These are phyloP conservation scores for Ophiostoma himal-ulmi DNA, from an alignment of 2,329 filamentous ascomycete species.

Conservation along the genomic window DNA sequence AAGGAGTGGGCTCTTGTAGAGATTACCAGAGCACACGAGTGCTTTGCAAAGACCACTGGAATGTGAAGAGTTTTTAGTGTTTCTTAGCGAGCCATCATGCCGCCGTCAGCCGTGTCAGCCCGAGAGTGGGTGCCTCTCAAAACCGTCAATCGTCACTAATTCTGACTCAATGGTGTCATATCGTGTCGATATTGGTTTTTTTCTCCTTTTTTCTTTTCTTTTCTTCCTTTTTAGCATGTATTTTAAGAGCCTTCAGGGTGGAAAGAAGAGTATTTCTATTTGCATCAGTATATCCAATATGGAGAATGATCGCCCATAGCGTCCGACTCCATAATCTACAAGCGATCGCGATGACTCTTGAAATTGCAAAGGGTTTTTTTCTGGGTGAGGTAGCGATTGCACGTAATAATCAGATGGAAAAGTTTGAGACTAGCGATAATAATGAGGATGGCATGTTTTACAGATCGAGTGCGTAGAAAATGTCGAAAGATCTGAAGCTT, in stretches of 20 bases:
- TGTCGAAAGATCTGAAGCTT: no score
- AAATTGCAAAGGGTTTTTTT: neutral
- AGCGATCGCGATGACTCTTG: neutral
- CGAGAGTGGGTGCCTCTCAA: neutral
- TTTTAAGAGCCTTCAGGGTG: neutral
- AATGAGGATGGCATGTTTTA: neutral
- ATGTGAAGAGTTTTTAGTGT: slow-evolving; percentile 2
- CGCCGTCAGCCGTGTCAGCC: slow-evolving; percentile 4
- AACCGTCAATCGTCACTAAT: neutral
- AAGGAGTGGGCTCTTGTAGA: neutral
- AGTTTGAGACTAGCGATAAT: neutral
- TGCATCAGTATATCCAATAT: neutral
- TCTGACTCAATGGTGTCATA: slow-evolving; percentile 1
- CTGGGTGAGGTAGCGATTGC: neutral
- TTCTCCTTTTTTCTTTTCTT: neutral
- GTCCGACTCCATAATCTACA: neutral
- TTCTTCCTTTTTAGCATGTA: neutral
- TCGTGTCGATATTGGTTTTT: neutral
- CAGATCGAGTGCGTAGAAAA: neutral
- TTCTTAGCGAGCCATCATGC: neutral
- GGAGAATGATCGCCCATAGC: slow-evolving; percentile 9
- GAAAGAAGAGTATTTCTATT: slow-evolving; percentile 6
- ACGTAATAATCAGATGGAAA: neutral
- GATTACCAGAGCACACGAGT: neutral
- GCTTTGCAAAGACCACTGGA: neutral